These are phyloP conservation scores for Psilocybe subaeruginosa DNA, from an alignment of 768 basidiomycete species.

Conservation along the genomic window DNA sequence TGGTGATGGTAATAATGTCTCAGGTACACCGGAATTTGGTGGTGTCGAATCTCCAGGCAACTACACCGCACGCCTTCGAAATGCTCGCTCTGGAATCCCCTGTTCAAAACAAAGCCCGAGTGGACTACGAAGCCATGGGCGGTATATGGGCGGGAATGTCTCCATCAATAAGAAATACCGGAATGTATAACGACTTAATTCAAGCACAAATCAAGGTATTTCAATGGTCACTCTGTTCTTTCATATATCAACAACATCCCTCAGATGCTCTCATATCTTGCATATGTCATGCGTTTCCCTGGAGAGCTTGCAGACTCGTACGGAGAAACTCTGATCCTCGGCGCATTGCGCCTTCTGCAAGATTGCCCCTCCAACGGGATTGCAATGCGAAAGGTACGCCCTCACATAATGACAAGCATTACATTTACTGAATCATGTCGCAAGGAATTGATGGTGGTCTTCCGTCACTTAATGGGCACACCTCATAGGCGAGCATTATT, in stretches of 20 bases:
- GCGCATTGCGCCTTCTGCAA: constrained; percentile 85
- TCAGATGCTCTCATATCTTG: constrained; percentile 90
- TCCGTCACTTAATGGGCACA: constrained; percentile 85
- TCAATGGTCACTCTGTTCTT: background rate
- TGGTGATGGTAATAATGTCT: constrained; percentile 88
- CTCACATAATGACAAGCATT: background rate
- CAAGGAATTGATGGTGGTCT: constrained; percentile 90
- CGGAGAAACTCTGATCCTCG: constrained; percentile 78
- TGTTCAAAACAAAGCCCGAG: constrained; percentile 77
- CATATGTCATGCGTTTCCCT: constrained; percentile 78
- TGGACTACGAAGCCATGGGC: constrained; percentile 81
- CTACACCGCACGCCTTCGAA: constrained; percentile 78
- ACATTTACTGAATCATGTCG: constrained; percentile 14
- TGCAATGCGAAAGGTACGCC: constrained; percentile 72
- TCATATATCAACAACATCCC: constrained; percentile 9
- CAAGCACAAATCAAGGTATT: constrained; percentile 88
- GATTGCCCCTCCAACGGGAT: constrained; percentile 91
- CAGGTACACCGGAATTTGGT: constrained; percentile 78
- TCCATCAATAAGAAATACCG: constrained; percentile 68
- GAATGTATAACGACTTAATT: constrained; percentile 81
- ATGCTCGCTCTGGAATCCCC: constrained; percentile 79
- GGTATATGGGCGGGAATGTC: constrained; percentile 84
- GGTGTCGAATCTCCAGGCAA: constrained; percentile 65
- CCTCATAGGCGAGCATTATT: constrained; percentile 79
- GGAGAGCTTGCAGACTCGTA: constrained; percentile 69